A percentile compares a stretch with the other conserved stretches of the same genome.
Conservation (phyloP, 441 rosid species). For the Hura crepitans region DNA sequence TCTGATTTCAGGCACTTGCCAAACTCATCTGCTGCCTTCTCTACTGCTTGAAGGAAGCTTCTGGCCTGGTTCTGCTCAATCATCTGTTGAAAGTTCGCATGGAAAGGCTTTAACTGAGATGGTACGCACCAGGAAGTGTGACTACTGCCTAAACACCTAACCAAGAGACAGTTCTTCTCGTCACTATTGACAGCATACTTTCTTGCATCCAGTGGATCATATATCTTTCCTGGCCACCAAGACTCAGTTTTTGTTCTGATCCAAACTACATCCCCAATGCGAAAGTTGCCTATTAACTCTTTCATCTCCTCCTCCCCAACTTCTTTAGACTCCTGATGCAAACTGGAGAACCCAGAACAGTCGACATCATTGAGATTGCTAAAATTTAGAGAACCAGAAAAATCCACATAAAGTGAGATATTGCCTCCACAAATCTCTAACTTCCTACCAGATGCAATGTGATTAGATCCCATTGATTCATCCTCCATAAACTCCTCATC, state of each 20-base stretch:
- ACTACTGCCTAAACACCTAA: conserved; percentile 47
- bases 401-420: conserved; percentile 72
- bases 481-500: conserved; percentile 30
- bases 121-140: conserved; percentile 48
- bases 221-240: conserved; percentile 91
- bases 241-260: conserved; percentile 47
- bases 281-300: conserved; percentile 27
- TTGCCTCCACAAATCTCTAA: conserved; percentile 52
- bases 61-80: conserved; percentile 37
- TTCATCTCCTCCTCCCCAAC: conserved; percentile 21
- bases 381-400: conserved; percentile 35
- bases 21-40: conserved; percentile 61
- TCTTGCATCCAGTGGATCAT: conserved; percentile 36
- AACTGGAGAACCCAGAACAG: conserved; percentile 16
- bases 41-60: conserved; percentile 54
- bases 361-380: conserved; percentile 22
- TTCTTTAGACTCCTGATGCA: conserved; percentile 25
- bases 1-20: conserved; percentile 46
- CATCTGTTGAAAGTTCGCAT: conserved; percentile 48
- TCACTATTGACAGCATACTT: conserved; percentile 30
- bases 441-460: conserved; percentile 35
- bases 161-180: conserved; percentile 36
- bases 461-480: conserved; percentile 20
- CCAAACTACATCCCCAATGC: conserved; percentile 75
- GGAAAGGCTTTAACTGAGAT: conserved; percentile 62